A percentile compares a stretch with the other conserved stretches of the same genome.
These are phyloP conservation scores for Sistotremastrum suecicum DNA, from an alignment of 768 basidiomycete species.

Conservation along the genomic window DNA sequence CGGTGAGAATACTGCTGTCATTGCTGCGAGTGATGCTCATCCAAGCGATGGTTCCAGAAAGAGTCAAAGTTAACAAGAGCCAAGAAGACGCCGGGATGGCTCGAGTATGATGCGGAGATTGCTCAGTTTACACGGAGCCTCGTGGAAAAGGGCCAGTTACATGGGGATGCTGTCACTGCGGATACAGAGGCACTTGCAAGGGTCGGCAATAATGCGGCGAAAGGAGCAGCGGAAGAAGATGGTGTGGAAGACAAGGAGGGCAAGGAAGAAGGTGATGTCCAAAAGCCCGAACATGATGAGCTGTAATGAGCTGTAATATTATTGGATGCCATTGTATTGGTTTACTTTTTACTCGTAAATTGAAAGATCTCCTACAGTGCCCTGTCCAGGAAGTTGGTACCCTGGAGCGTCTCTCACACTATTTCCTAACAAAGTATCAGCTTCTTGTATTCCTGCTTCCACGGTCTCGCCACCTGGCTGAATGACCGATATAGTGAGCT, in stretches of 20 bases:
- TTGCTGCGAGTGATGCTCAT: background rate
- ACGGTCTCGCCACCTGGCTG: no score
- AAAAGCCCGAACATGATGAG: background rate
- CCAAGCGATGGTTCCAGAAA: slow-evolving; percentile 43
- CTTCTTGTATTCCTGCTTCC: no score
- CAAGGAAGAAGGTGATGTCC: background rate
- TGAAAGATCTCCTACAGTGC: no score
- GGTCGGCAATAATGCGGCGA: slow-evolving; percentile 15
- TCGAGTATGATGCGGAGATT: slow-evolving; percentile 84
- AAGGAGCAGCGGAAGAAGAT: background rate
- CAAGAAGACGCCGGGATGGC: slow-evolving; percentile 95
- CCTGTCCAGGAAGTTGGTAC: no score
- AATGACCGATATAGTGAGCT: no score
- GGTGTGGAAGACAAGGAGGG: background rate
- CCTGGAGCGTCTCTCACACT: no score
- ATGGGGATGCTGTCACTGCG: slow-evolving; percentile 49
- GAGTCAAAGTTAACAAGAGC: slow-evolving; percentile 92
- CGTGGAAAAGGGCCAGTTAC: slow-evolving; percentile 55
- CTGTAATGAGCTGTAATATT: background rate
- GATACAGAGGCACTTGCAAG: slow-evolving; percentile 57
- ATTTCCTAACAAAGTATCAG: no score
- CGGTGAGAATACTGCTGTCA: slow-evolving; percentile 34
- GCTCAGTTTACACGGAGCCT: slow-evolving; percentile 65
- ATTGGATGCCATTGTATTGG: background rate
- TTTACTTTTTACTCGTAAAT: background rate